These are phyloP conservation scores for Aspergillus cavernicola DNA, from an alignment of 495 filamentous ascomycete genomes.

Conservation along the genomic window DNA sequence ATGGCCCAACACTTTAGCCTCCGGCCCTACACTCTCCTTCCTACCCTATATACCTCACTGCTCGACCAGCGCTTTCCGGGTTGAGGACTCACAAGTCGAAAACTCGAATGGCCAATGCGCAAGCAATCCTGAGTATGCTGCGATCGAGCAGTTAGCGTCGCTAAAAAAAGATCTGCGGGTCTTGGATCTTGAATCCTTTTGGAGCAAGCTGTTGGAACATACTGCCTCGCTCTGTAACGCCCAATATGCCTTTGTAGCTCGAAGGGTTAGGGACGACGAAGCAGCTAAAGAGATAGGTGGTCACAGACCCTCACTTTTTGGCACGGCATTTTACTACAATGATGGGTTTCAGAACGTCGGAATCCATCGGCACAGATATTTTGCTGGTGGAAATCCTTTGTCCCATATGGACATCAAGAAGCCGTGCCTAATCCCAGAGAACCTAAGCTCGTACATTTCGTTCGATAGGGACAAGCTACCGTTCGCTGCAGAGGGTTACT, in stretches of 20 bases:
- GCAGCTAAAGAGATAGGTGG: slow-evolving; percentile 34
- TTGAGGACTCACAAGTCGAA: slow-evolving; percentile 49
- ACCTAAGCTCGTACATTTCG: slow-evolving; percentile 53
- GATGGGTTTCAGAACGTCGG: slow-evolving; percentile 54
- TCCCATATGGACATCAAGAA: slow-evolving; percentile 71
- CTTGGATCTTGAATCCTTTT: slow-evolving; percentile 60
- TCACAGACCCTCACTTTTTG: slow-evolving; percentile 58
- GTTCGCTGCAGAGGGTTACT: slow-evolving; percentile 63
- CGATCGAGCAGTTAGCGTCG: slow-evolving; percentile 57
- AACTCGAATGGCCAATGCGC: slow-evolving; percentile 46
- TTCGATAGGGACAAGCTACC: slow-evolving; percentile 60
- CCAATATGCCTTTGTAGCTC: slow-evolving; percentile 70
- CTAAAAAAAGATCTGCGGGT: slow-evolving; percentile 58
- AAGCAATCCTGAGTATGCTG: slow-evolving; percentile 53
- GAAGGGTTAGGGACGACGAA: slow-evolving; percentile 60
- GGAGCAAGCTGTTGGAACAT: slow-evolving; percentile 63
- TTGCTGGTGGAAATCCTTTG: slow-evolving; percentile 61
- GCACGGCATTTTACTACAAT: slow-evolving; percentile 65
- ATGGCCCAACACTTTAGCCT: slow-evolving; percentile 28
- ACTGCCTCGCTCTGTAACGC: slow-evolving; percentile 60
- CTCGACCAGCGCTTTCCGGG: slow-evolving; percentile 37
- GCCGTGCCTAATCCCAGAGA: slow-evolving; percentile 67
- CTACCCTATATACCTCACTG: slow-evolving; percentile 43
- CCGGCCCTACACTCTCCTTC: slow-evolving; percentile 30
- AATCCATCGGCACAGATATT: slow-evolving; percentile 58